Evolutionary conservation across 2,329 filamentous ascomycete genomes (phyloP), one percentile per base, ranked within the genome.

Genomic region (Penicillium paneum): DNA sequence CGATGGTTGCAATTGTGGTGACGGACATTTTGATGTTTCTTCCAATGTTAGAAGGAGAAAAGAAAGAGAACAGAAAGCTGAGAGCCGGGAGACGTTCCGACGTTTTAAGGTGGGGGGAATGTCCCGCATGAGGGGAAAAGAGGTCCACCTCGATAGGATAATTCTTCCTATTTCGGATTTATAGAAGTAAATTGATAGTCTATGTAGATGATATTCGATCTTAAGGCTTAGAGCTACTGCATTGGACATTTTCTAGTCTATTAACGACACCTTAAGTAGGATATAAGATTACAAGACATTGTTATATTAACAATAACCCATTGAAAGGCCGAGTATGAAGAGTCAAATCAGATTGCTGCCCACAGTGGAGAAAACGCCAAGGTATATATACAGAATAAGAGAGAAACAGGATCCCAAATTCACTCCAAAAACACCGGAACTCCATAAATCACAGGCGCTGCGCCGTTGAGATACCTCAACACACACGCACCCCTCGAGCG

Each of bases 371-470:
- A 45, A 46, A 31, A 49, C 26, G 28, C 41, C 24, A 42, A 51
- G 54, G 49, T 45, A 52, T 41, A 49, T 49, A 46, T 54, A 32
- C 32, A 47, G 2, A 36, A 49, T 38, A 31, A 42, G 10, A 45
- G 8, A 45, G 32, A 35, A 41, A 15, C 4, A 36, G 28, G 15
- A 34, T 50, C 36, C 17, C 28, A 31, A 2, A 49, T 26, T 58
- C 65, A 74, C 52, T 67, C 75, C 61, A 96, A 79, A 74, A 91
- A 97, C 59, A 96, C 90, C 29, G 94, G 94, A 69, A 99, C 88
- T 15, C 94, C 94, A 77, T 97, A 99, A 49, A 97, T 87, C 61
- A 94, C 92, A 24, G 94, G 90, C 35, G 93, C 91, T 11, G 93
- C 94, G 0, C 91, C 94, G 66, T 96, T 99, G 64, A 99, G 77